These are phyloP conservation scores for Trametes cinnabarina DNA, from an alignment of 768 basidiomycete species.

Conservation along the genomic window DNA sequence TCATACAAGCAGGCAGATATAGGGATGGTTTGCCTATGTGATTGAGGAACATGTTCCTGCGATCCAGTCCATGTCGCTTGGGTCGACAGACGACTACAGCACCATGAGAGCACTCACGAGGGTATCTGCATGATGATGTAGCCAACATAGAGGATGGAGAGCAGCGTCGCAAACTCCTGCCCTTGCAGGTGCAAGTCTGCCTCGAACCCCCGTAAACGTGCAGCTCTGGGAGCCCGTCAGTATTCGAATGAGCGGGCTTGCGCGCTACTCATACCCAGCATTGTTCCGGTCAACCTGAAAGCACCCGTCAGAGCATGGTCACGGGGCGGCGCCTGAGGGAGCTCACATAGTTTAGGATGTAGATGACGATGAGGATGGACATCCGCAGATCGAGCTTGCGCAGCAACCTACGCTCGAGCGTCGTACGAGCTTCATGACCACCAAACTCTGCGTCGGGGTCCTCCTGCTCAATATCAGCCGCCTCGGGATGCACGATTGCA, in stretches of 20 bases:
- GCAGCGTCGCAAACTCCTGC: conserved; percentile 63
- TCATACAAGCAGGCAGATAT: conserved; percentile 66
- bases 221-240: conserved; percentile 46
- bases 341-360: conserved; percentile 48
- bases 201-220: conserved; percentile 69
- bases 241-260: background rate
- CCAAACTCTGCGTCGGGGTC: conserved; percentile 37
- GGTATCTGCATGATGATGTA: conserved; percentile 82
- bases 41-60: conserved; percentile 69
- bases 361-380: conserved; percentile 44
- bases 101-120: conserved; percentile 44
- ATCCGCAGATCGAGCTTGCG: conserved; percentile 45
- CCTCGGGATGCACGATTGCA: background rate
- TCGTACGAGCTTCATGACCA: conserved; percentile 34
- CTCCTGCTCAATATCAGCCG: conserved; percentile 5
- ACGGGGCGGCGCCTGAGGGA: no score
- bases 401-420: conserved; percentile 43
- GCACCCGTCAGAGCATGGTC: no score
- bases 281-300: conserved; percentile 69
- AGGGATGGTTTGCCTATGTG: conserved; percentile 65
- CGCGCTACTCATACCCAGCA: conserved; percentile 43
- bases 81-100: no score
- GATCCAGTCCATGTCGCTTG: no score
- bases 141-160: conserved; percentile 67
- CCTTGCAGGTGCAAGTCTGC: conserved; percentile 61